Conservation (phyloP, 108 stramenopile species). For the Skeletonema costatum region DNA sequence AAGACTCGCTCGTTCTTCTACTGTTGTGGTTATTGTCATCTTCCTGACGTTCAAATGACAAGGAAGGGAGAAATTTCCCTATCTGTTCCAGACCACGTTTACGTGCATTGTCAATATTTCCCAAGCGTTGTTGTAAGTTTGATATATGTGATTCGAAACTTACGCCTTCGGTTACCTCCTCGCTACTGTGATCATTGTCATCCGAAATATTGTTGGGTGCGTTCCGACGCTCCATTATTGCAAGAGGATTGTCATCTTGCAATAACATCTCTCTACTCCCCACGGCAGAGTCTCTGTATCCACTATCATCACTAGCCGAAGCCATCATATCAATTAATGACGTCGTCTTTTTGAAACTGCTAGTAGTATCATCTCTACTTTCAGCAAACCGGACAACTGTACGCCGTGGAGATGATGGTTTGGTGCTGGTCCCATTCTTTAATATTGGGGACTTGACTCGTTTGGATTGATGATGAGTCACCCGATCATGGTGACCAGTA, state of each 20-base stretch:
- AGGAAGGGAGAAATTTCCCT: background rate
- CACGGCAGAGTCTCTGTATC: background rate
- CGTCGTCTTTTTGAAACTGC: background rate
- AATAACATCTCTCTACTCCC: background rate
- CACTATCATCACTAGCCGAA: background rate
- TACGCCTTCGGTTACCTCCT: background rate
- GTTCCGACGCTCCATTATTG: background rate
- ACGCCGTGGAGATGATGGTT: background rate
- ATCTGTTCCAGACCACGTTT: slow-evolving; percentile 1
- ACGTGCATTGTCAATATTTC: background rate
- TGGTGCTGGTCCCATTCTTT: too few relatives aligned
- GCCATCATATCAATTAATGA: background rate
- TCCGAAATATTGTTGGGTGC: background rate
- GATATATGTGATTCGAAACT: background rate
- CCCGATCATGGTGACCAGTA: background rate
- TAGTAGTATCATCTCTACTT: background rate
- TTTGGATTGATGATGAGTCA: background rate
- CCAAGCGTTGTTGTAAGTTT: background rate
- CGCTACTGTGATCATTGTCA: background rate
- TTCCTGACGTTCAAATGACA: background rate
- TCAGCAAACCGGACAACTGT: background rate
- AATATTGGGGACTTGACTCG: background rate
- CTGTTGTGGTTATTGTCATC: background rate
- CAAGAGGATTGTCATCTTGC: background rate
- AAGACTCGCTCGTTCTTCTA: too few relatives aligned